Base-by-base conservation (phyloP, 2,329 filamentous ascomycete genomes). In the Neofusicoccum umdonicola region DNA sequence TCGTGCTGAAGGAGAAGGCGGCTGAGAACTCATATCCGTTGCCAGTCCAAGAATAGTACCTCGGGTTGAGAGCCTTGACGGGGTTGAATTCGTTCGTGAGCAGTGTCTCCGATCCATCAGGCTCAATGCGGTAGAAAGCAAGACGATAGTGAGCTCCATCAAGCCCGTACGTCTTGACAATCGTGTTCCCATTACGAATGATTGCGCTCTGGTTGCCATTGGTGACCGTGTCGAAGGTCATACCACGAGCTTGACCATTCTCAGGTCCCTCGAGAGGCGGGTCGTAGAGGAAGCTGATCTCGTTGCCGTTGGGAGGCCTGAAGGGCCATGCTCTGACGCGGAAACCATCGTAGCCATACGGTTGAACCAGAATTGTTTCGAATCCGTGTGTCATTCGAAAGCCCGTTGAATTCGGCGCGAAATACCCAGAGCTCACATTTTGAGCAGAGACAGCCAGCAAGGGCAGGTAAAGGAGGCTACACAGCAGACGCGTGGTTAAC, bases 281-380 rank as follows among this genome's bases (percentile, higher is more conserved):
- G 60, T 78, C 77, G 56, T 77, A 78, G 11, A 79, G 54, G 61
- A 78, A 78, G 58, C 75, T 73, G 66, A 75, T 69, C 65, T 78
- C 76, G 19, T 76, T 69, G 12, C 74, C 76, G 2, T 71, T 73
- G 6, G 73, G 72, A 27, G 75, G 75, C 11, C 73, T 69, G 66
- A 74, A 78, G 0, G 76, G 74, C 77, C 76, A 78, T 7, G 77
- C 76, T 62, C 77, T 72, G 4, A 79, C 74, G 6, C 77, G 73
- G 54, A 78, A 78, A 1, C 77, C 77, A 67, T 78, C 77, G 57
- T 76, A 77, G 12, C 77, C 77, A 68, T 73, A 78, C 11, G 76
- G 77, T 60, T 79, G 76, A 4, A 79, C 73, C 1, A 78, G 68
- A 1, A 79, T 68, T 2, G 73, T 76, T 66, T 79, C 77, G 47